Evolutionary conservation across 352 stramenopile genomes (phyloP), one percentile per base, ranked within the genome.

Genomic region (Phytopythium montanum): DNA sequence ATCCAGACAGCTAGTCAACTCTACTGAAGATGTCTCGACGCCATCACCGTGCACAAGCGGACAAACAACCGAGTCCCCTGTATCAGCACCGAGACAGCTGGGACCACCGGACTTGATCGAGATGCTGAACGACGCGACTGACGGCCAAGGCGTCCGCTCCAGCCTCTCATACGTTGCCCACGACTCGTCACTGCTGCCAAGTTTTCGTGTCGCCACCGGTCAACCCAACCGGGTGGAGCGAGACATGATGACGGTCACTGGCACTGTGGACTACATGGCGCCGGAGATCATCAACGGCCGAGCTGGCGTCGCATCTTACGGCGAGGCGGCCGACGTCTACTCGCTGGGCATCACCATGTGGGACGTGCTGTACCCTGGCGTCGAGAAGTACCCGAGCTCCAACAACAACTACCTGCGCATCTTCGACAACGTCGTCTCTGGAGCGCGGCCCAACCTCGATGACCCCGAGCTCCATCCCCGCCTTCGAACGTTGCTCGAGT

Each of bases 241-340:
- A 59, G 14, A 76, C n/a, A 62, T 75, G 12, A 75, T 85, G 73
- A 81, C 74, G 13, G 80, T 92, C 1, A 79, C 80, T 28, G 83
- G 82, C 1, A 92, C 83, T 0, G 76, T 86, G 1, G 71, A 86
- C 25, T 89, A 90, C 64, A 92, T 92, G 81, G 81, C 83, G 10
- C 83, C 83, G 0, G 83, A 92, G 56, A 65, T 92, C 9, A 88
- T 92, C 56, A 82, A 86, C 46, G 76, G 78, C 3, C 61, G 68
- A 31, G 72, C 60, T 23, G 76, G 79, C 7, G n/a, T 75, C 13
- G 76, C 72, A 10, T 62, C 57, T 0, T 92, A 91, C 46, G 76
- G 64, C 5, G 79, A 92, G 68, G 75, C 73, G 12, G 79, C 81
- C 19, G 83, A 92, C 29, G 70, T 92, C 16, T 92, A 88, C 62